A percentile compares a stretch with the other conserved stretches of the same genome.
phyloP scores from a whole-genome alignment of 495 filamentous ascomycete genomes.

The Margaritispora aquatica region DNA sequence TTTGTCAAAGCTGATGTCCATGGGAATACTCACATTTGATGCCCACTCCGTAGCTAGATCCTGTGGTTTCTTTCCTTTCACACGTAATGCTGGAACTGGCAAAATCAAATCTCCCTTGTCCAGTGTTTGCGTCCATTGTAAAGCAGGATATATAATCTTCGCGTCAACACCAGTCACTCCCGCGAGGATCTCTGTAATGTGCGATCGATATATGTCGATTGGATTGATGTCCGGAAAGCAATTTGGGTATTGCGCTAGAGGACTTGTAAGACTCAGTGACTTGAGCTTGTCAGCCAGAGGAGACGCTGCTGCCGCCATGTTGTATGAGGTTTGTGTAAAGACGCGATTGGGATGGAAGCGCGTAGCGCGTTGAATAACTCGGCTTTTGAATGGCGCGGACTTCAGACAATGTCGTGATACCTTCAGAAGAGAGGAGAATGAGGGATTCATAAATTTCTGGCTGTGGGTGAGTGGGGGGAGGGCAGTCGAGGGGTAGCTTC shows the following conservation, averaged over 20 bases:
- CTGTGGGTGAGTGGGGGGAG: slow-evolving; percentile 2
- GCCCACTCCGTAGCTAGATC: slow-evolving; percentile 67
- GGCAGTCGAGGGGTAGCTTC: not conserved
- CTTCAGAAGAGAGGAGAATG: slow-evolving; percentile 7
- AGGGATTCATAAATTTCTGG: slow-evolving; percentile 18
- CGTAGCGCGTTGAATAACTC: not conserved
- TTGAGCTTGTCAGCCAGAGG: slow-evolving; percentile 23
- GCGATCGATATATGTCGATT: slow-evolving; percentile 80
- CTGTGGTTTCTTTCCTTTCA: slow-evolving; percentile 76
- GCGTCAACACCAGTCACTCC: slow-evolving; percentile 66
- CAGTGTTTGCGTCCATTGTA: slow-evolving; percentile 76
- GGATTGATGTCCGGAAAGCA: slow-evolving; percentile 70
- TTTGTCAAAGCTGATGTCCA: not conserved
- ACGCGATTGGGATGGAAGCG: not conserved
- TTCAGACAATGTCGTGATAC: slow-evolving; percentile 10
- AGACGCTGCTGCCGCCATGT: slow-evolving; percentile 12
- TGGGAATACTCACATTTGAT: slow-evolving; percentile 45
- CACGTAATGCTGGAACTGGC: slow-evolving; percentile 69
- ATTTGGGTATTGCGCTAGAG: slow-evolving; percentile 38
- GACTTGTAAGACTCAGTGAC: slow-evolving; percentile 27
- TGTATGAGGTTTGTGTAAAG: not conserved
- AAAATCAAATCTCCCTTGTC: slow-evolving; percentile 88
- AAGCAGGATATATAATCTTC: slow-evolving; percentile 66
- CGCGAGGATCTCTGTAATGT: slow-evolving; percentile 69
- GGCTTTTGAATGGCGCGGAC: not conserved